These are phyloP conservation scores for Penicillium robsamsonii DNA, from an alignment of 495 filamentous ascomycete genomes.

Conservation along the genomic window DNA sequence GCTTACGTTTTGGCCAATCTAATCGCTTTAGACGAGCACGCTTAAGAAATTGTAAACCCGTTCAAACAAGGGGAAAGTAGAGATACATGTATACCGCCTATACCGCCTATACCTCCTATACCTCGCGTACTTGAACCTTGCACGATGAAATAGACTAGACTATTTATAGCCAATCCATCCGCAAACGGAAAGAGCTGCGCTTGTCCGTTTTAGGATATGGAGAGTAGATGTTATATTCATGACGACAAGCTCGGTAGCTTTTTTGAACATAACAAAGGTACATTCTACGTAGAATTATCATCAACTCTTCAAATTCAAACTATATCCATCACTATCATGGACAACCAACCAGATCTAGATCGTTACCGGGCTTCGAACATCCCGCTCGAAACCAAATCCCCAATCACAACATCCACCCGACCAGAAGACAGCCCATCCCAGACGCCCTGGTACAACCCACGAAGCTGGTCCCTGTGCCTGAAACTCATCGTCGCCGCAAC, in stretches of 20 bases:
- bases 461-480: conserved; percentile 47
- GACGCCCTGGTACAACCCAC: conserved; percentile 45
- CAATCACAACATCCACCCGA: conserved; percentile 1
- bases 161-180: neutral
- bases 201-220: conserved; percentile 1
- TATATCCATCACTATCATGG: conserved; percentile 16
- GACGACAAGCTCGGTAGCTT: conserved; percentile 1
- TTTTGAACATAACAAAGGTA: neutral
- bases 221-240: neutral
- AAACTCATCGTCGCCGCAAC: conserved; percentile 37
- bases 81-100: too few relatives aligned
- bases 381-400: conserved; percentile 22
- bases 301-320: neutral
- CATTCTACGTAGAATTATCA: neutral
- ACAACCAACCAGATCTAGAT: conserved; percentile 20
- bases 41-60: too few relatives aligned
- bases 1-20: neutral
- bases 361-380: conserved; percentile 24
- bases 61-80: too few relatives aligned
- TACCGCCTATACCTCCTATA: too few relatives aligned
- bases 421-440: conserved; percentile 4
- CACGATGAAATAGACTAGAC: neutral
- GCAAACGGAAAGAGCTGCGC: neutral
- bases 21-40: too few relatives aligned
- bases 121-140: too few relatives aligned